Conservation (phyloP, 768 basidiomycete species). For the Polyporus arcularius region DNA sequence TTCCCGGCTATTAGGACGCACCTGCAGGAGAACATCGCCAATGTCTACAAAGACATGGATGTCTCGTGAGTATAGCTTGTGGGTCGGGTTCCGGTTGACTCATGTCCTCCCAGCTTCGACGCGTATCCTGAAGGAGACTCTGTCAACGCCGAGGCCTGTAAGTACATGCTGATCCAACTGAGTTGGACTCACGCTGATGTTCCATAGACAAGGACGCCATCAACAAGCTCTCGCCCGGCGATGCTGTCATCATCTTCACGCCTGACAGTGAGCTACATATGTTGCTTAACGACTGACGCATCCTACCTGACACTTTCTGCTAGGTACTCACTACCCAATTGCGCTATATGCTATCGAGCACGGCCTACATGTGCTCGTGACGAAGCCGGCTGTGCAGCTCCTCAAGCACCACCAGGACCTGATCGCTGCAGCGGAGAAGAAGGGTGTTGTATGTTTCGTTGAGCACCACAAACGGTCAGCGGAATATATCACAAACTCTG, state of each 20-base stretch:
- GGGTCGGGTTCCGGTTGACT: background rate
- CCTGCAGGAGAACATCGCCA: slow-evolving; percentile 77
- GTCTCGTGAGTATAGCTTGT: slow-evolving; percentile 53
- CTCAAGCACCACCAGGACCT: slow-evolving; percentile 81
- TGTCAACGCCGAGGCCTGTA: slow-evolving; percentile 81
- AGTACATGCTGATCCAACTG: slow-evolving; percentile 29
- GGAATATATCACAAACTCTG: background rate
- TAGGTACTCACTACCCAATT: slow-evolving; percentile 85
- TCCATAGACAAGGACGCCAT: slow-evolving; percentile 81
- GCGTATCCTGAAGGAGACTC: slow-evolving; percentile 73
- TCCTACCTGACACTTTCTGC: background rate
- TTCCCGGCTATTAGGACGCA: slow-evolving; percentile 86
- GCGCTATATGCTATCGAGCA: slow-evolving; percentile 84
- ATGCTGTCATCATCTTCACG: slow-evolving; percentile 92
- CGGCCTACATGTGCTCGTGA: slow-evolving; percentile 86
- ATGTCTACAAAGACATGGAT: slow-evolving; percentile 87
- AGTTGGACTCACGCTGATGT: background rate
- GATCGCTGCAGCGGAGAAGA: slow-evolving; percentile 72
- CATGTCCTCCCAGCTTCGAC: slow-evolving; percentile 56
- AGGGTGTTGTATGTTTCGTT: slow-evolving; percentile 88
- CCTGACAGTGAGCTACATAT: slow-evolving; percentile 68
- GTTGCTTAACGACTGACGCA: background rate
- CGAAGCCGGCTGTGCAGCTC: slow-evolving; percentile 89
- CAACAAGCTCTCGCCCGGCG: slow-evolving; percentile 72
- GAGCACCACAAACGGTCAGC: slow-evolving; percentile 87